These are phyloP conservation scores for Diaporthe ilicicola DNA, from an alignment of 2,329 filamentous ascomycete genomes.

Conservation along the genomic window DNA sequence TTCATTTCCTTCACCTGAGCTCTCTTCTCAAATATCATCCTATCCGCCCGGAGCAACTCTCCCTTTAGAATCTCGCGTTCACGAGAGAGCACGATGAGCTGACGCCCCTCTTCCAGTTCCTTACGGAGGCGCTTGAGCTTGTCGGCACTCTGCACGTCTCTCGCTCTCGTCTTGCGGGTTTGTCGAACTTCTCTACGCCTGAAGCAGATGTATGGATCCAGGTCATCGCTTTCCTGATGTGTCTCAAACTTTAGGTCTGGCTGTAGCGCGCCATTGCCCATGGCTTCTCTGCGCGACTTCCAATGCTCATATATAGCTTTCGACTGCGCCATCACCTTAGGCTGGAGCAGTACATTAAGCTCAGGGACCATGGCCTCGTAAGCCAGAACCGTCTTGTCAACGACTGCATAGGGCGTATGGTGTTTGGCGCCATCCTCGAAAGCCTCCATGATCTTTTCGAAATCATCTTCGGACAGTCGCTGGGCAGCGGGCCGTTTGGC, in stretches of 20 bases:
- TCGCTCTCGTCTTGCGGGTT: constrained; percentile 91
- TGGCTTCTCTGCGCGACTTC: constrained; percentile 74
- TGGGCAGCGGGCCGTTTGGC: constrained; percentile 70
- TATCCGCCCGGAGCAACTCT: constrained; percentile 78
- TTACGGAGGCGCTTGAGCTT: constrained; percentile 91
- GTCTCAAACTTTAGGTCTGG: constrained; percentile 91
- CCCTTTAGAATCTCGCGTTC: constrained; percentile 83
- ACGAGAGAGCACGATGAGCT: constrained; percentile 79
- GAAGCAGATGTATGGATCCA: constrained; percentile 98
- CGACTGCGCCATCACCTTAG: constrained; percentile 64
- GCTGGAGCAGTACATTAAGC: constrained; percentile 57
- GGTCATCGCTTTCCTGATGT: constrained; percentile 91
- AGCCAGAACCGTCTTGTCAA: constrained; percentile 86
- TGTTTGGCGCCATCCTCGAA: constrained; percentile 88
- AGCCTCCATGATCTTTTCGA: constrained; percentile 93
- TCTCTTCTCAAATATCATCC: constrained; percentile 83
- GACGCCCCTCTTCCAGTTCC: constrained; percentile 88
- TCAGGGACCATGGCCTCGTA: constrained; percentile 80
- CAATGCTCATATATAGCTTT: constrained; percentile 91
- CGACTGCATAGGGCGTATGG: constrained; percentile 86
- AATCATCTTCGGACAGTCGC: constrained; percentile 86
- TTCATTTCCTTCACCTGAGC: constrained; percentile 87
- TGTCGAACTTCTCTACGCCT: constrained; percentile 92
- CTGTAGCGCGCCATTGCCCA: constrained; percentile 77
- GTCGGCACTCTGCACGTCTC: constrained; percentile 93